Evolutionary conservation across 148 eudicot genomes (phyloP), one percentile per base, ranked within the genome.

Genomic region (Nepenthes gracilis): DNA sequence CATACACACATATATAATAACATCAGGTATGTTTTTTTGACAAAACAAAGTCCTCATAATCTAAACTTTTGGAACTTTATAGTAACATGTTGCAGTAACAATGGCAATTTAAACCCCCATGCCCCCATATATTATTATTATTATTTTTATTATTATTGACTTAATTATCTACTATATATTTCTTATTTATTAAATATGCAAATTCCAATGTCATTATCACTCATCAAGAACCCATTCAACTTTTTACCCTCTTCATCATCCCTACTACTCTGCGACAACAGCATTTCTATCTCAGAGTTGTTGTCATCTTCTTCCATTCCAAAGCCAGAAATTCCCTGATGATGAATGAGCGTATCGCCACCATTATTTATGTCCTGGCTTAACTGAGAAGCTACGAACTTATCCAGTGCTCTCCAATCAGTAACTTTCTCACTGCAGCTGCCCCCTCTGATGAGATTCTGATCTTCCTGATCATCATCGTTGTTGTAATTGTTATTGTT

Each of bases 101-200:
- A n/a, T n/a, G n/a, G n/a, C n/a, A n/a, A n/a, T n/a, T n/a, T n/a
- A n/a, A n/a, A n/a, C n/a, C n/a, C n/a, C n/a, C n/a, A n/a, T n/a
- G n/a, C n/a, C n/a, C n/a, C n/a, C n/a, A n/a, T n/a, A n/a, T n/a
- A n/a, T n/a, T n/a, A n/a, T n/a, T n/a, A n/a, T n/a, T 23, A 23
- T 23, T 23, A 23, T 23, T 23, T 23, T 23, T 23, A 23, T 23
- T 23, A 23, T 23, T 23, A 23, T 23, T 23, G 23, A 23, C 23
- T 23, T 23, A 23, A 23, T 23, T 23, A 23, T 23, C 23, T 23
- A 23, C 23, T 23, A 23, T 23, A 23, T 23, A 23, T 23, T 23
- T 23, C 23, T 85, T 65, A 84, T 61, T 86, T 75, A 51, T 87
- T 80, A 66, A 80, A 87, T 69, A 79, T 71, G 85, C 82, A 83